phyloP scores from a whole-genome alignment of 495 filamentous ascomycete species.

The Xylaria sp. region DNA sequence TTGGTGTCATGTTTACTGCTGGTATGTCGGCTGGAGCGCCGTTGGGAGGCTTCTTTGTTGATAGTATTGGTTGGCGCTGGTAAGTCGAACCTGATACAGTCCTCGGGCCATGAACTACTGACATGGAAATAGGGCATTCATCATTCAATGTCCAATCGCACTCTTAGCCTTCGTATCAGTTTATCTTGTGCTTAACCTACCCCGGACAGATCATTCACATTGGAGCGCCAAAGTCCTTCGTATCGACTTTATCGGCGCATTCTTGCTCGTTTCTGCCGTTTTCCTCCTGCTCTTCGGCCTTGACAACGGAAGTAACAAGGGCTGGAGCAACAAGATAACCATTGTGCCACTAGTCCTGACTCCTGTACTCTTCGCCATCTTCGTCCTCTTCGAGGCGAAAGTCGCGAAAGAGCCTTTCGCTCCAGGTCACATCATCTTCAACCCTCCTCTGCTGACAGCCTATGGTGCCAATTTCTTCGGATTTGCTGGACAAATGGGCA shows the following conservation, averaged over 20 bases:
- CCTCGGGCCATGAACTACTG: background rate
- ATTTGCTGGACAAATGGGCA: slow-evolving; percentile 68
- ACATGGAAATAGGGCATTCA: slow-evolving; percentile 64
- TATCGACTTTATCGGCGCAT: slow-evolving; percentile 81
- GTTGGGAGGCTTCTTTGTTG: slow-evolving; percentile 76
- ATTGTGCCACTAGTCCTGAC: slow-evolving; percentile 65
- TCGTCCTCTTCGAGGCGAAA: slow-evolving; percentile 73
- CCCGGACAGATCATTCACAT: slow-evolving; percentile 56
- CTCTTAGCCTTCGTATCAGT: slow-evolving; percentile 71
- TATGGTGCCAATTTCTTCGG: slow-evolving; percentile 81
- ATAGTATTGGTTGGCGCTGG: slow-evolving; percentile 86
- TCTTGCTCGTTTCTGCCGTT: slow-evolving; percentile 72
- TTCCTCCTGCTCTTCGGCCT: slow-evolving; percentile 76
- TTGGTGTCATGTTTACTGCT: slow-evolving; percentile 79
- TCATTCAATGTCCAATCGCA: slow-evolving; percentile 74
- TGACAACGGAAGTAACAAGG: slow-evolving; percentile 78
- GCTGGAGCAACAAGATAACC: slow-evolving; percentile 68
- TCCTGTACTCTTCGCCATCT: slow-evolving; percentile 67
- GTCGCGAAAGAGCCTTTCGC: slow-evolving; percentile 81
- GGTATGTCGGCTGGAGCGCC: slow-evolving; percentile 77
- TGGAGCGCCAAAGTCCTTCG: slow-evolving; percentile 63
- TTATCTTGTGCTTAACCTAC: slow-evolving; percentile 66
- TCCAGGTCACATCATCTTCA: slow-evolving; percentile 77
- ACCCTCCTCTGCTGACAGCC: slow-evolving; percentile 69
- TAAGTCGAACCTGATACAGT: slow-evolving; percentile 41